Percentiles rank a stretch among this genome's conserved stretches.
Conservation (phyloP, 495 filamentous ascomycete species). For the Neurospora cerealis region DNA sequence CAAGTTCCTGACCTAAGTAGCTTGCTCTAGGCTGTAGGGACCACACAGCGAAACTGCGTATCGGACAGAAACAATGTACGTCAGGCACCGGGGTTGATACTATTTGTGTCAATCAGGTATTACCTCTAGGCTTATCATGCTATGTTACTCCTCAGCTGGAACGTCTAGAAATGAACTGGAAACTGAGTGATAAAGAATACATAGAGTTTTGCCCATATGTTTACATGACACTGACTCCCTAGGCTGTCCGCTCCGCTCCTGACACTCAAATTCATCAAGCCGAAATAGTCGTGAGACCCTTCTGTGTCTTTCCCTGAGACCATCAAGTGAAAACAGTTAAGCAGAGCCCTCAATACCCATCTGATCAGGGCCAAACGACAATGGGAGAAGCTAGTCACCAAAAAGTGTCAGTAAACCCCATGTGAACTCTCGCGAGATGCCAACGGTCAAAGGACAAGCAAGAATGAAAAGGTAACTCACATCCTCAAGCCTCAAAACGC, state of each 20-base stretch:
- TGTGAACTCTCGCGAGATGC: not conserved
- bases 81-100: not conserved
- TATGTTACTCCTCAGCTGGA: not conserved
- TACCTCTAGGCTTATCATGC: not conserved
- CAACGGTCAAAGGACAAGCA: slow-evolving; percentile 6
- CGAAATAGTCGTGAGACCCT: not conserved
- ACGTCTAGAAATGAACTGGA: not conserved
- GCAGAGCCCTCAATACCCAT: slow-evolving; percentile 17
- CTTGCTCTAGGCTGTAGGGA: not conserved
- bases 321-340: not conserved
- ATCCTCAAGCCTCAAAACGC: slow-evolving; percentile 64
- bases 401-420: not conserved
- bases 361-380: slow-evolving; percentile 62
- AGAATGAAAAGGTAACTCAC: slow-evolving; percentile 33
- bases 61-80: not conserved
- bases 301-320: not conserved
- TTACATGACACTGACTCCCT: not conserved
- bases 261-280: not conserved
- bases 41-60: not conserved
- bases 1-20: not conserved
- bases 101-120: not conserved
- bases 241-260: not conserved
- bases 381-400: slow-evolving; percentile 47
- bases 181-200: not conserved
- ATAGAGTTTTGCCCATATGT: not conserved